phyloP scores from a whole-genome alignment of 2,329 filamentous ascomycete genomes.

The Sphaerulina musiva region DNA sequence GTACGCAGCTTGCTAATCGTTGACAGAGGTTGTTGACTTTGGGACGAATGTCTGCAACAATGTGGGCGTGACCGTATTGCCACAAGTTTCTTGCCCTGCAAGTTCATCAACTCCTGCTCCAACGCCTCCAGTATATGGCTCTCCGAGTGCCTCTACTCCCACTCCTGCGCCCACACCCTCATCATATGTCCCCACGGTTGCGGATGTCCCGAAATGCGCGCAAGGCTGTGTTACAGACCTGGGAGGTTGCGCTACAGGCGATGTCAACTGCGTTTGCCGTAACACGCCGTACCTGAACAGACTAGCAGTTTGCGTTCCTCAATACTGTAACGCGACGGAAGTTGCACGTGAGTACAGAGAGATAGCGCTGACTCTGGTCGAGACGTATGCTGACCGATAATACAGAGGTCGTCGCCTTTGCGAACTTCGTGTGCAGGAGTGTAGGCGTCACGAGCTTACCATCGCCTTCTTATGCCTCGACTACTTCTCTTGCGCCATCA shows the following conservation, averaged over 20 bases:
- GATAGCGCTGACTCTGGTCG: no score
- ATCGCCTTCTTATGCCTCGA: conserved; percentile 1
- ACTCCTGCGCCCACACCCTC: neutral
- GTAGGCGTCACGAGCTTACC: conserved; percentile 4
- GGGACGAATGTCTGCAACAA: conserved; percentile 4
- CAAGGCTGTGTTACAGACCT: neutral
- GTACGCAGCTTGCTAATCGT: neutral
- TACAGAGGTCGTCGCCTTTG: conserved; percentile 7
- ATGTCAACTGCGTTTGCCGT: conserved; percentile 4
- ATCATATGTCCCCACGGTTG: neutral
- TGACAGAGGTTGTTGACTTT: conserved; percentile 8
- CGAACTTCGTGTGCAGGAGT: conserved; percentile 1
- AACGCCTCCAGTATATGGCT: neutral
- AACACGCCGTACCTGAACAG: conserved; percentile 1
- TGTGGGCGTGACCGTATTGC: conserved; percentile 4
- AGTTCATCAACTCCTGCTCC: neutral
- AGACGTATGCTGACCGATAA: neutral
- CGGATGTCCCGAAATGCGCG: neutral
- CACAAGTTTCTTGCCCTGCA: conserved; percentile 1
- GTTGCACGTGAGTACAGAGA: neutral
- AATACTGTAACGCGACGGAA: neutral
- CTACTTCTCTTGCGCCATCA: neutral
- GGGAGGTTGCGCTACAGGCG: conserved; percentile 2
- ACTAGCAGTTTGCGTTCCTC: neutral
- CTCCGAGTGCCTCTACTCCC: neutral